Conservation (phyloP, 176 grass and related monocot genomes). For the Cenchrus fungigraminus region DNA sequence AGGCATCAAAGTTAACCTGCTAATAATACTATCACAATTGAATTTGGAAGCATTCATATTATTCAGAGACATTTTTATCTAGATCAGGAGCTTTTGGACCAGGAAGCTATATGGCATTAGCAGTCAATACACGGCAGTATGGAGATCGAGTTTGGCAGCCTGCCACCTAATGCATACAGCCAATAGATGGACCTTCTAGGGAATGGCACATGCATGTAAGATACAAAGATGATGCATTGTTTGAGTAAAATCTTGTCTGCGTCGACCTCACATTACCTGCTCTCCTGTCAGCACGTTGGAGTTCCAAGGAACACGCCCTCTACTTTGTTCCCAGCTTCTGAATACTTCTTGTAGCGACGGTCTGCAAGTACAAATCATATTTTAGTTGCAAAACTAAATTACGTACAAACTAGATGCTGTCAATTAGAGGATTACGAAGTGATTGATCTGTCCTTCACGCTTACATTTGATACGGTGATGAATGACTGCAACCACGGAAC, state of each 20-base stretch:
- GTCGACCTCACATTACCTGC: slow-evolving; percentile 21
- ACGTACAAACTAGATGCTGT: background rate
- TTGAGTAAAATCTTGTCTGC: slow-evolving; percentile 26
- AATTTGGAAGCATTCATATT: background rate
- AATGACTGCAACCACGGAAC: slow-evolving; percentile 16
- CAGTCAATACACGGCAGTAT: slow-evolving; percentile 49
- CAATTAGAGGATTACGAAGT: background rate
- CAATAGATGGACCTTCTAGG: slow-evolving; percentile 35
- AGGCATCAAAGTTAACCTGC: background rate
- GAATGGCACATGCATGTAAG: slow-evolving; percentile 1
- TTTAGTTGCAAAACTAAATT: background rate
- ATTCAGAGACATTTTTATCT: background rate
- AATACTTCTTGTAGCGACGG: slow-evolving; percentile 38
- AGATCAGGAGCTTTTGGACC: background rate
- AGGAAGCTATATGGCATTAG: background rate
- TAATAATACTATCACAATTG: background rate
- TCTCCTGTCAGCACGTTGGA: slow-evolving; percentile 8
- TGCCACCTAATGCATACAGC: slow-evolving; percentile 37
- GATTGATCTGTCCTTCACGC: slow-evolving; percentile 8
- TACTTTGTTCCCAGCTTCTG: slow-evolving; percentile 53
- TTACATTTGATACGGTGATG: slow-evolving; percentile 42
- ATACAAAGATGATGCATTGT: background rate
- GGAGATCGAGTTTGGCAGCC: slow-evolving; percentile 28
- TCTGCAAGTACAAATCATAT: slow-evolving; percentile 19
- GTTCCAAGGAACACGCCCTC: slow-evolving; percentile 29